Percentiles rank a stretch among this genome's conserved stretches.
phyloP scores from a whole-genome alignment of 2,329 filamentous ascomycete genomes.

The Huntiella decipiens region DNA sequence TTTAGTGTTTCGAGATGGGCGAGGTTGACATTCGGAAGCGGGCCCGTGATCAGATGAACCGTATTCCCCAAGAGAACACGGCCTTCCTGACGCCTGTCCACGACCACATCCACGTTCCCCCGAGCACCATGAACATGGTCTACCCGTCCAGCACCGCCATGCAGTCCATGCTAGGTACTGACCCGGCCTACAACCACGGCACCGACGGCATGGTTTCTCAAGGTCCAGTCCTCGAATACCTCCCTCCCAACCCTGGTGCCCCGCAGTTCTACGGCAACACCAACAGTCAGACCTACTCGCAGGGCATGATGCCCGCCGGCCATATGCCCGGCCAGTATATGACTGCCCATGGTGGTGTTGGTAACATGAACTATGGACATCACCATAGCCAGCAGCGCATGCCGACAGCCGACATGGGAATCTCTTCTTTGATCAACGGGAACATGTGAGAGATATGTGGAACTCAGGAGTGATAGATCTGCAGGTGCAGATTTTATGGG shows the following conservation, averaged over 20 bases:
- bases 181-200: neutral
- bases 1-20: slow-evolving; percentile 11
- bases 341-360: slow-evolving; percentile 14
- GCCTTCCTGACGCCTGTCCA: neutral
- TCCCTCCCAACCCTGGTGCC: too few relatives aligned
- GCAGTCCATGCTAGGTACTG: slow-evolving; percentile 10
- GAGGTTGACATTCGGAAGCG: slow-evolving; percentile 10
- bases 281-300: neutral
- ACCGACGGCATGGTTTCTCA: neutral
- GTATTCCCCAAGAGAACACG: neutral
- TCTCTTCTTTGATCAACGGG: slow-evolving; percentile 38
- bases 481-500: too few relatives aligned
- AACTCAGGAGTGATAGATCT: too few relatives aligned
- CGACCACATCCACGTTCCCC: neutral
- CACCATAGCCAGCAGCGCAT: slow-evolving; percentile 18
- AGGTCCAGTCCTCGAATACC: neutral
- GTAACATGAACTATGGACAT: slow-evolving; percentile 16
- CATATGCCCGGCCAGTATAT: slow-evolving; percentile 12
- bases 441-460: slow-evolving; percentile 3
- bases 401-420: slow-evolving; percentile 41
- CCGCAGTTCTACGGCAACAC: neutral
- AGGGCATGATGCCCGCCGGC: neutral
- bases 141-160: slow-evolving; percentile 14
- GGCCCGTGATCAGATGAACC: slow-evolving; percentile 5
- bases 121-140: slow-evolving; percentile 5